Evolutionary conservation across 2,329 filamentous ascomycete genomes (phyloP).

Genomic region (Fusarium domesticum): DNA sequence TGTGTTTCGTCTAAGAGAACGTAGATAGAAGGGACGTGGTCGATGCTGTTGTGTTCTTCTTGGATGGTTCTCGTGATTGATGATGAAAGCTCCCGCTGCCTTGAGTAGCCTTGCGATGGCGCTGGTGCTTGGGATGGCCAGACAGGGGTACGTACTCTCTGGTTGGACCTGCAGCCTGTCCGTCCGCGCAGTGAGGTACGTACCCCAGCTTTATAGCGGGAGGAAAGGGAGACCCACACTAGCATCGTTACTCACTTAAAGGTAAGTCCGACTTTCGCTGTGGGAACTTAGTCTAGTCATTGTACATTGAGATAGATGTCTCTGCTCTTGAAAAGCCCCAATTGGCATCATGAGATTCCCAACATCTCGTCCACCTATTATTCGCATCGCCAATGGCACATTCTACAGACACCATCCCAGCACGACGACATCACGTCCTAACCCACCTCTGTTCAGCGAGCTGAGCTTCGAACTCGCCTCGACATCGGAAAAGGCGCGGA

Average conservation of each 20-base stretch:
- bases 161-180: background rate
- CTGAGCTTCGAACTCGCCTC: constrained; percentile 70
- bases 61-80: too few species aligned
- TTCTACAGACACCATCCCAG: constrained; percentile 77
- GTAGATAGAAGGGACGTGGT: background rate
- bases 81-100: constrained; percentile 24
- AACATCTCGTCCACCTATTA: constrained; percentile 52
- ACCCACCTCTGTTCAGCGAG: constrained; percentile 70
- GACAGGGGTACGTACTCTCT: constrained; percentile 19
- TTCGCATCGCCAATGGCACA: constrained; percentile 73
- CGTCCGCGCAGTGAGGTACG: constrained; percentile 1
- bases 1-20: constrained; percentile 1
- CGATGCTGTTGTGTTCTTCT: constrained; percentile 1
- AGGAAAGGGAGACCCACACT: constrained; percentile 11
- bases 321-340: constrained; percentile 1
- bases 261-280: constrained; percentile 19
- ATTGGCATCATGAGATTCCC: constrained; percentile 38
- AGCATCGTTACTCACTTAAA: constrained; percentile 17
- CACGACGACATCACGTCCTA: constrained; percentile 48
- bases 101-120: constrained; percentile 24
- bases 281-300: constrained; percentile 2
- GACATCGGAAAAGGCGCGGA: constrained; percentile 46
- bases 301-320: constrained; percentile 10
- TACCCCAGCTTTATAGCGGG: constrained; percentile 6
- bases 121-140: constrained; percentile 9